Evolutionary conservation across 108 stramenopile species (phyloP), one percentile per base, ranked within the genome.

Genomic region (Cyclostephanos tholiformis): DNA sequence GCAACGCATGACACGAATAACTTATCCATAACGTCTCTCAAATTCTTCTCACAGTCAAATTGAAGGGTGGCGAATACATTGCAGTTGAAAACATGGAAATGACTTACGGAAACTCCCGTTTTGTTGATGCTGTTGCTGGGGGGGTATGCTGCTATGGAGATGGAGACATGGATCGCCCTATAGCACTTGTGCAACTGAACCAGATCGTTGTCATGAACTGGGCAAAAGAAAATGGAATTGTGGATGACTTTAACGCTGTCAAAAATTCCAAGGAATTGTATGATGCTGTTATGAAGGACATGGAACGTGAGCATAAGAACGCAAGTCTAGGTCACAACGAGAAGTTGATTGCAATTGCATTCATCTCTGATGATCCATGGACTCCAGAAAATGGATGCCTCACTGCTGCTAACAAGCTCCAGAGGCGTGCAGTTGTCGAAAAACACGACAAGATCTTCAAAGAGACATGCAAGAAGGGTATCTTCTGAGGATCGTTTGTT

Each of bases 1-100:
- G 2, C 0, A 14, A 46, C 44, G 13, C 2, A 3, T 46, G 16
- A 16, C 14, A 46, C 16, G 41, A 46, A 46, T 46, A 13, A 46
- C 44, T 17, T 46, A 46, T 46, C 44, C 14, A 4, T 46, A 46
- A 46, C 44, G 12, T 46, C 44, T 46, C 44, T 46, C 44, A 17
- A 46, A 46, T 46, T 12, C 14, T 1, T 0, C 44, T 1, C 14
- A 16, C 16, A 46, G 44, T 97, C 82, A 97, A 97, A 81, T 83
- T 97, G 63, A 92, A 89, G 70, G 87, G 93, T 66, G 97, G 97
- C 22, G 97, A 97, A 76, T 97, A 97, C 76, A 86, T 97, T 50
- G 90, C 90, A 8, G 71, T 95, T 46, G 94, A 92, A 52, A 90
- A 87, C 69, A 93, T 95, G 90, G 94, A 95, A 56, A 88, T 89